Evolutionary conservation across 805 yeast genomes (phyloP).

Genomic region (Hanseniaspora lachancei): DNA sequence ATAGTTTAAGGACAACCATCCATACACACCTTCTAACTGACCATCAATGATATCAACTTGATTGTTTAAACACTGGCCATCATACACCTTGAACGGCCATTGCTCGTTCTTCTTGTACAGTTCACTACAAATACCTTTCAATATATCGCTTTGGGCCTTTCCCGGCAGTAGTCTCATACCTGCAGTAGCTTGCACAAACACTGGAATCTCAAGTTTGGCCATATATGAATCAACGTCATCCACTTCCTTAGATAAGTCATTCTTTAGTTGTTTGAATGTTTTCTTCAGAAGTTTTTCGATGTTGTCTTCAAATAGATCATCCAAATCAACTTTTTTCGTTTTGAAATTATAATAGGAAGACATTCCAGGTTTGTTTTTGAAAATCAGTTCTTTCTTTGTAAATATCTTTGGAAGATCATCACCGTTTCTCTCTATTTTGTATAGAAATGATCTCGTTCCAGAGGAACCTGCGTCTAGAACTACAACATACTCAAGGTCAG

Average conservation of each 20-base stretch:
- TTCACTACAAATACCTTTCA: conserved; percentile 45
- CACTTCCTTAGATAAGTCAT: conserved; percentile 15
- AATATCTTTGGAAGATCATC: conserved; percentile 59
- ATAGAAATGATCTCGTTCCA: conserved; percentile 79
- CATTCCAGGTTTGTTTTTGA: conserved; percentile 71
- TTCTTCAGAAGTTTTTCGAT: conserved; percentile 50
- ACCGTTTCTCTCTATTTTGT: conserved; percentile 30
- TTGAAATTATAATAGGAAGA: conserved; percentile 31
- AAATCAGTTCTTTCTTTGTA: conserved; percentile 56
- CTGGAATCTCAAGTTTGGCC: conserved; percentile 56
- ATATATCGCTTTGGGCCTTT: conserved; percentile 38
- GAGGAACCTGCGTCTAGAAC: conserved; percentile 93
- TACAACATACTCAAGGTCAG: conserved; percentile 49
- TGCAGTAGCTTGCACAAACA: conserved; percentile 88
- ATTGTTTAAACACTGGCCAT: conserved; percentile 43
- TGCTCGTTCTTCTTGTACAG: conserved; percentile 4
- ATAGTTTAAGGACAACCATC: conserved; percentile 89
- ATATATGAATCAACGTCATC: conserved; percentile 66
- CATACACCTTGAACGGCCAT: conserved; percentile 29
- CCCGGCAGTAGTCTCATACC: conserved; percentile 77
- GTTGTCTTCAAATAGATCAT: conserved; percentile 33
- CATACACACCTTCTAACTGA: conserved; percentile 85
- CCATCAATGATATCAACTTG: conserved; percentile 86
- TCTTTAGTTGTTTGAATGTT: conserved; percentile 54
- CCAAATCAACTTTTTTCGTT: conserved; percentile 3